Conservation (phyloP, 1,284 basidiomycete species). For the Peniophora sp. region DNA sequence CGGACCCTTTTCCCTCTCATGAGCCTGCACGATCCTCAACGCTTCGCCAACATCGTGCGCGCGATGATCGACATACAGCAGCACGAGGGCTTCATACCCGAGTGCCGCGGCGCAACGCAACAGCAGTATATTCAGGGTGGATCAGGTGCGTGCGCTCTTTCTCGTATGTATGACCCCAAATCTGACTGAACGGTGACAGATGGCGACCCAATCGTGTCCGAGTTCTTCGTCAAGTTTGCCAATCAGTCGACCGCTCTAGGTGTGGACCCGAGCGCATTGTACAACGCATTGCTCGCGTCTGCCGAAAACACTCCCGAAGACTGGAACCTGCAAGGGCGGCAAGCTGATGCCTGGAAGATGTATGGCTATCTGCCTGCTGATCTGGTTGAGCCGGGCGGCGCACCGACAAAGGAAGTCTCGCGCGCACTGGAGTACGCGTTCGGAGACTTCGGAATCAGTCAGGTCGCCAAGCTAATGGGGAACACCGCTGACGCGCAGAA, state of each 20-base stretch:
- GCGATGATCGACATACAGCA: conserved; percentile 61
- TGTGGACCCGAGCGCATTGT: conserved; percentile 40
- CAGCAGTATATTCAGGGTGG: conserved; percentile 53
- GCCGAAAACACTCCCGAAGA: conserved; percentile 51
- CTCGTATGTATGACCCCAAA: background rate
- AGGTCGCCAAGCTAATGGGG: conserved; percentile 48
- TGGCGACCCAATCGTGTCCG: conserved; percentile 54
- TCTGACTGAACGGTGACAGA: conserved; percentile 27
- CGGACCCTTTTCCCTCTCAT: conserved; percentile 51
- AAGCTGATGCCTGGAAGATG: conserved; percentile 47
- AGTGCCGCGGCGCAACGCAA: conserved; percentile 46
- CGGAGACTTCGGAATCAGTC: conserved; percentile 55
- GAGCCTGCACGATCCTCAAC: conserved; percentile 53
- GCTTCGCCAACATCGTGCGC: conserved; percentile 48
- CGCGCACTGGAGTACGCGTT: conserved; percentile 56
- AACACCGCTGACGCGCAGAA: conserved; percentile 39
- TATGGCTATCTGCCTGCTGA: conserved; percentile 48
- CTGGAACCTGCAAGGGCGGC: conserved; percentile 59
- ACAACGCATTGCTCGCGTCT: conserved; percentile 47
- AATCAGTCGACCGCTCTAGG: conserved; percentile 36
- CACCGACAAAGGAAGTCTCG: conserved; percentile 54
- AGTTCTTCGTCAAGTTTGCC: conserved; percentile 60
- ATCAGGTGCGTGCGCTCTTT: conserved; percentile 37
- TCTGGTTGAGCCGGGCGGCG: conserved; percentile 42
- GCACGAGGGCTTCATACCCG: conserved; percentile 61